Conservation (phyloP, 495 filamentous ascomycete species). For the Hypoxylon cercidicola region DNA sequence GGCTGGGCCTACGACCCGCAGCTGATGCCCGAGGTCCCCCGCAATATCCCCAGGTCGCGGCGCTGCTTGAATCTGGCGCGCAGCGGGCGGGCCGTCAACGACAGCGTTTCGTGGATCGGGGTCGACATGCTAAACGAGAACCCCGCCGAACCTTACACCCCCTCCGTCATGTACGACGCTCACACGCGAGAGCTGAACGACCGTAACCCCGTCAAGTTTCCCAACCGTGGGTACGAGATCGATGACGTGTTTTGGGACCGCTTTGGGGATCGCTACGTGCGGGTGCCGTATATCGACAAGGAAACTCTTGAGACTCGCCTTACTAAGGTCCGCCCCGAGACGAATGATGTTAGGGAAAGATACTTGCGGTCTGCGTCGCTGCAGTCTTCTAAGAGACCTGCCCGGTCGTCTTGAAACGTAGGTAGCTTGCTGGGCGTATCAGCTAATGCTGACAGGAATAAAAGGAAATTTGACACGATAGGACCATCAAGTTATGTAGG, state of each 20-base stretch:
- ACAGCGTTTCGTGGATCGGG: neutral
- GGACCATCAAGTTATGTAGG: no score
- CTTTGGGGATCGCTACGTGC: conserved; percentile 40
- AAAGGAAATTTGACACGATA: no score
- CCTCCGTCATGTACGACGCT: conserved; percentile 44
- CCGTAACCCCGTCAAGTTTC: conserved; percentile 18
- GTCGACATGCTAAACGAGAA: no score
- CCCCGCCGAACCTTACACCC: no score
- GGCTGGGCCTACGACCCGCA: conserved; percentile 46
- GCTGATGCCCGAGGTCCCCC: conserved; percentile 23
- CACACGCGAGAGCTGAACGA: conserved; percentile 16
- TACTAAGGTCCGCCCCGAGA: conserved; percentile 38
- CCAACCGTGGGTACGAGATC: no score
- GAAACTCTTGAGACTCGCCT: conserved; percentile 10
- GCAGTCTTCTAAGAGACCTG: conserved; percentile 31
- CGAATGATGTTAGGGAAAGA: conserved; percentile 24
- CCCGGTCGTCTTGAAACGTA: neutral
- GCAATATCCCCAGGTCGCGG: conserved; percentile 8
- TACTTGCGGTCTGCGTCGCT: conserved; percentile 36
- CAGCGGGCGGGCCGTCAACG: neutral
- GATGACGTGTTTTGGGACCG: conserved; percentile 39
- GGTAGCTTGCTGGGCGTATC: no score
- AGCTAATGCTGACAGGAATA: no score
- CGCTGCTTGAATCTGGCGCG: conserved; percentile 34
- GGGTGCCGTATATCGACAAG: conserved; percentile 17